phyloP scores from a whole-genome alignment of 768 basidiomycete species.

The Termitomyces sp. region DNA sequence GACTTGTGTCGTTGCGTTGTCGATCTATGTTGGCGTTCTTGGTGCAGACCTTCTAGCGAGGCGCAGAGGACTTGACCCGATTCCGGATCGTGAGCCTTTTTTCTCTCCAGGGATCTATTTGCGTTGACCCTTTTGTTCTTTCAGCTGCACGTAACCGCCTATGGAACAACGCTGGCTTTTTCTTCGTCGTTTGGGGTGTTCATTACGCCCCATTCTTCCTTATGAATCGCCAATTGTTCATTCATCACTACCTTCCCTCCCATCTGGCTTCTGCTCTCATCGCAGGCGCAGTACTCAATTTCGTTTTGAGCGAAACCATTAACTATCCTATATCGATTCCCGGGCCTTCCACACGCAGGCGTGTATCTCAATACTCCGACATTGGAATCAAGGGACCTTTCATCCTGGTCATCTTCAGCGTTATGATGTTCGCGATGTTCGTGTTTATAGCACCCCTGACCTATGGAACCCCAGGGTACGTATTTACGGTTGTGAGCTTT shows the following conservation, averaged over 20 bases:
- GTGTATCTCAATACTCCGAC: conserved; percentile 61
- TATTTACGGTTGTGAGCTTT: conserved; percentile 1
- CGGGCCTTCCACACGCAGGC: conserved; percentile 62
- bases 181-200: conserved; percentile 89
- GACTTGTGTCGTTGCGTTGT: conserved; percentile 82
- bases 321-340: conserved; percentile 84
- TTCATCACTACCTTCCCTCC: conserved; percentile 97
- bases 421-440: conserved; percentile 63
- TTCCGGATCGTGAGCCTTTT: conserved; percentile 76
- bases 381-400: conserved; percentile 75
- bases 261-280: conserved; percentile 91
- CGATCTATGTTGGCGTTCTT: conserved; percentile 86
- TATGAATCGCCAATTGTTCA: conserved; percentile 94
- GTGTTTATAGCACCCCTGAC: conserved; percentile 85
- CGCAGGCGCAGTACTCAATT: conserved; percentile 89
- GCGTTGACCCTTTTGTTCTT: background rate
- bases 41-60: conserved; percentile 88
- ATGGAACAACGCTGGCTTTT: conserved; percentile 95
- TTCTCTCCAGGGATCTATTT: background rate
- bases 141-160: conserved; percentile 89
- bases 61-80: conserved; percentile 78
- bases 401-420: conserved; percentile 51
- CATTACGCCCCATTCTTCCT: conserved; percentile 98
- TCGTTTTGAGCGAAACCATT: conserved; percentile 84
- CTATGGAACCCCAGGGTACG: conserved; percentile 95